Percentiles rank a stretch among this genome's conserved stretches.
Conservation (phyloP, 2,329 filamentous ascomycete genomes). For the Fusarium domesticum region DNA sequence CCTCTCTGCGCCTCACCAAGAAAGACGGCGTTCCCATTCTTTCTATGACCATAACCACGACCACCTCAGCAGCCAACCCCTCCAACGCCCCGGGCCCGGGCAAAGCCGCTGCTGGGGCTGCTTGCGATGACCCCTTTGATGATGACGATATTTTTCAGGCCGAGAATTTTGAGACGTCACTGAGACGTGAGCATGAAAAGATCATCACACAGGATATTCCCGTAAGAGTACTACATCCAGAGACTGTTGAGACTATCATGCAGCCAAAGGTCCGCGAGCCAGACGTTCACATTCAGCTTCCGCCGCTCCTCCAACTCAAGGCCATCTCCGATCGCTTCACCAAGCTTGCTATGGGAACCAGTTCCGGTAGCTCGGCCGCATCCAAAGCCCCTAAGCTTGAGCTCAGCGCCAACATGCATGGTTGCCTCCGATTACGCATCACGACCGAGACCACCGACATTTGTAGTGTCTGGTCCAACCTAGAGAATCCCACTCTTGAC, state of each 20-base stretch:
- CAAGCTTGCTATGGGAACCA: conserved; percentile 65
- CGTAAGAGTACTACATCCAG: conserved; percentile 81
- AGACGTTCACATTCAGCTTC: conserved; percentile 90
- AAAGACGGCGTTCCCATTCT: conserved; percentile 84
- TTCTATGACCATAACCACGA: conserved; percentile 83
- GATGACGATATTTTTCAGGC: conserved; percentile 47
- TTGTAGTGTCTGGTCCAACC: conserved; percentile 77
- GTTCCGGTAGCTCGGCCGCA: conserved; percentile 40
- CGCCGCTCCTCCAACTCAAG: conserved; percentile 83
- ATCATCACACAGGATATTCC: conserved; percentile 94
- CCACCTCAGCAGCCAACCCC: conserved; percentile 50
- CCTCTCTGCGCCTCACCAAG: conserved; percentile 86
- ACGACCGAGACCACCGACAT: conserved; percentile 82
- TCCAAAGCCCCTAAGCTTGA: conserved; percentile 67
- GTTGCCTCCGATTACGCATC: conserved; percentile 74
- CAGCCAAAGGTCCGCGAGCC: conserved; percentile 88
- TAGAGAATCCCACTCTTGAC: conserved; percentile 86
- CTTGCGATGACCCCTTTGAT: conserved; percentile 39
- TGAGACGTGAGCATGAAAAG: conserved; percentile 75
- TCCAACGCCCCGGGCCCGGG: conserved; percentile 32
- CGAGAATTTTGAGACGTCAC: conserved; percentile 54
- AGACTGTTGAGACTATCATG: conserved; percentile 86
- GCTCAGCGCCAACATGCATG: conserved; percentile 91
- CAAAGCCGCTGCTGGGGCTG: conserved; percentile 26
- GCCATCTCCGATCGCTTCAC: conserved; percentile 95